Base-by-base conservation (phyloP, 2,329 filamentous ascomycete species). In the Paecilomyces dactylethromorphus region DNA sequence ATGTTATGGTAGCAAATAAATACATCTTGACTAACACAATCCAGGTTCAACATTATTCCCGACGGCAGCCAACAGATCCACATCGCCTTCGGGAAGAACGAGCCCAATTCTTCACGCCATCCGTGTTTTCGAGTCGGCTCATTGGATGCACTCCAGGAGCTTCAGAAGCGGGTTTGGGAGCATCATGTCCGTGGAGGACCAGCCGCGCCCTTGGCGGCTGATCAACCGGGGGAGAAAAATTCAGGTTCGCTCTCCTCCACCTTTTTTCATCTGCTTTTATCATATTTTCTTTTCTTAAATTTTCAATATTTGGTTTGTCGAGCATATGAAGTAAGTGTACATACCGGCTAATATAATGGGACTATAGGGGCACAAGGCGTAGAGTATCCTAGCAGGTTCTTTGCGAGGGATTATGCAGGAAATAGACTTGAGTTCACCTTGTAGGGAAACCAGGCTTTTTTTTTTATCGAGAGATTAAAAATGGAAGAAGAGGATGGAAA, bases 321-420 rank as follows among this genome's bases (percentile, higher is more conserved):
- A 33, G 54, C 3, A 29, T 29, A 29, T 29, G 3, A 6, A 50
- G 18, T 18, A 10, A 4, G 32, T 55, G 22, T 22, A 29, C 3
- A 35, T 63, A 11, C 67, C 10, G n/a, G n/a, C 56, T 55, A 57
- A 59, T 35, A 21, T 57, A 49, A 54, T n/a, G 21, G 18, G 58
- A 50, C 24, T 54, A 26, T 55, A 81, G 79, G 83, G 2, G 71
- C 76, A 0, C 74, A 83, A 65, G 84, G 83, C 0, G 79, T 80
- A 1, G 85, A 87, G 68, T 87, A 85, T 64, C 84, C 85, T 0
- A 76, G 72, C 35, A 76, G 85, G 13, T 88, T 88, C 69, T 88
- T 88, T 68, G 84, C 83, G 0, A 78, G 82, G 59, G 82, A 84
- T 62, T 84, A 77, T 70, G 80, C 81, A 0, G 82, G 82, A 1